These are phyloP conservation scores for Naganishia cerealis DNA, from an alignment of 1,284 basidiomycete genomes.

Conservation along the genomic window DNA sequence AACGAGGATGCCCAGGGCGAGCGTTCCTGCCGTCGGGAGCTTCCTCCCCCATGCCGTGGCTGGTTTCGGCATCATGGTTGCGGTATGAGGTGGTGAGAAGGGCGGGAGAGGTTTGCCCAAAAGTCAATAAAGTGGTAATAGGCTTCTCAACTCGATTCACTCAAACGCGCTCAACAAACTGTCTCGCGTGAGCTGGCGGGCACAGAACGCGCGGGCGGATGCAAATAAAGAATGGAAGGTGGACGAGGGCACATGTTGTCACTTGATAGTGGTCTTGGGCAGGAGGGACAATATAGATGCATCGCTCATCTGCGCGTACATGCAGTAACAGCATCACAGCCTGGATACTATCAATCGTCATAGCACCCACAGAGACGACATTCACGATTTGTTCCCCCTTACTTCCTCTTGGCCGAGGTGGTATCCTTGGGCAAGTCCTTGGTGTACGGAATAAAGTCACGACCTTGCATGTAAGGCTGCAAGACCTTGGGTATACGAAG, in stretches of 20 bases:
- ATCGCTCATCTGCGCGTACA: not conserved
- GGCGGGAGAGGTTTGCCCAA: not conserved
- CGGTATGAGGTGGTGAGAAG: not conserved
- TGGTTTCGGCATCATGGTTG: conserved; percentile 17
- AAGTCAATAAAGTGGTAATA: not conserved
- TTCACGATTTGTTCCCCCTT: not conserved
- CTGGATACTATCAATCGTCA: not conserved
- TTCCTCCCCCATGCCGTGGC: conserved; percentile 37
- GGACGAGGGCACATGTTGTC: no score
- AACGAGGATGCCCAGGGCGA: conserved; percentile 54
- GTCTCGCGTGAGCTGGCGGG: conserved; percentile 14
- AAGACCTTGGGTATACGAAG: conserved; percentile 83
- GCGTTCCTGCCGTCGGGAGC: conserved; percentile 51
- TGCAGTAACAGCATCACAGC: not conserved
- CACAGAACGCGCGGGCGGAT: not conserved
- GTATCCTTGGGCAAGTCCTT: conserved; percentile 49
- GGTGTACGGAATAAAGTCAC: conserved; percentile 82
- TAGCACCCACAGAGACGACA: not conserved
- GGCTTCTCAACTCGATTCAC: not conserved
- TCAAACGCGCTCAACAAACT: conserved; percentile 1
- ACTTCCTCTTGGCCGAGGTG: conserved; percentile 41
- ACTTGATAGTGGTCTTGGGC: no score
- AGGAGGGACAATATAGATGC: not conserved
- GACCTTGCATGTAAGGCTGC: conserved; percentile 91
- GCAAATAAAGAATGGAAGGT: conserved; percentile 1